These are phyloP conservation scores for Mercurialis annua DNA, from an alignment of 345 rosid species.

Conservation along the genomic window DNA sequence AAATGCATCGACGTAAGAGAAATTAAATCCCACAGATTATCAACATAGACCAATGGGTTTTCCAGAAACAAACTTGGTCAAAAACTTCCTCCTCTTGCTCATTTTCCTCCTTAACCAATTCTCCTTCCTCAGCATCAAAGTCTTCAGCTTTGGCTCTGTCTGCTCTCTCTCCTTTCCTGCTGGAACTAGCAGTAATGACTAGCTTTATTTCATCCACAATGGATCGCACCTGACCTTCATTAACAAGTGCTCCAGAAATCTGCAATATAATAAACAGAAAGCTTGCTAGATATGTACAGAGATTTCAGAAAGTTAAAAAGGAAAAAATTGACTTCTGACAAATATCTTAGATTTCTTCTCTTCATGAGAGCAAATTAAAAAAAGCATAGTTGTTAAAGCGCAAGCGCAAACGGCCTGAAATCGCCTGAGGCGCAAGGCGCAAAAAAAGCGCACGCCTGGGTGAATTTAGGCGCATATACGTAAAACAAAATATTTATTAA, in stretches of 20 bases:
- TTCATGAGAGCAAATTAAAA: neutral
- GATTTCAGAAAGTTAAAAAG: neutral
- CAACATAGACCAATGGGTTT: neutral
- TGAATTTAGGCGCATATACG: too few relatives aligned
- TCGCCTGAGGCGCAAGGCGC: too few relatives aligned
- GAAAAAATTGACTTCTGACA: neutral
- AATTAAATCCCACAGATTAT: neutral
- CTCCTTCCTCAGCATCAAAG: slow-evolving; percentile 97
- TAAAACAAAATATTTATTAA: too few relatives aligned
- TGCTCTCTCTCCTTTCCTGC: slow-evolving; percentile 87
- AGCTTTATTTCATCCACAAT: slow-evolving; percentile 89
- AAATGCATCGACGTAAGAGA: slow-evolving; percentile 8
- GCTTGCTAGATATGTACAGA: slow-evolving; percentile 1
- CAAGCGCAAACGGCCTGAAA: too few relatives aligned
- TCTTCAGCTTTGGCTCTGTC: slow-evolving; percentile 97
- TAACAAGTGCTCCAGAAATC: slow-evolving; percentile 80
- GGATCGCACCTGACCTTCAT: slow-evolving; percentile 83
- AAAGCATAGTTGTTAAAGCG: too few relatives aligned
- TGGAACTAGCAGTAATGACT: slow-evolving; percentile 94
- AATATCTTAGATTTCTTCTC: neutral
- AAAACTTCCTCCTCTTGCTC: slow-evolving; percentile 99
- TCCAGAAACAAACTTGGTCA: slow-evolving; percentile 72
- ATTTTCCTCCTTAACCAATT: slow-evolving; percentile 96
- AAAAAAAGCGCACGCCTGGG: too few relatives aligned
- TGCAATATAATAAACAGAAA: slow-evolving; percentile 32